Base-by-base conservation (phyloP, 1,284 basidiomycete genomes). In the Ceratobasidium sp. region DNA sequence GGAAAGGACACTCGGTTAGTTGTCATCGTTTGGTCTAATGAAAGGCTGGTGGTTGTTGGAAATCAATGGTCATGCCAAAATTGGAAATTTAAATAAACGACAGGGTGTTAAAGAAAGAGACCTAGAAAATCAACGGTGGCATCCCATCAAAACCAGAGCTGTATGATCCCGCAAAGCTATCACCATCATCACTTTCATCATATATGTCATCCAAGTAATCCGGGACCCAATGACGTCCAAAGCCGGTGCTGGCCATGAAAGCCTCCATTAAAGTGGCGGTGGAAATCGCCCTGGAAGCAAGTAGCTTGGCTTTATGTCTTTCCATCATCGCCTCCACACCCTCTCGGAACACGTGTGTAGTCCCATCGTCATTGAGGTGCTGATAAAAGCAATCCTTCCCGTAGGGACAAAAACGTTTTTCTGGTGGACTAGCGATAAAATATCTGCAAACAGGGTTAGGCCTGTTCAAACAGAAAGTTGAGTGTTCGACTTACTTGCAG, bases 301-400 rank as follows among this genome's bases (percentile, higher is more conserved):
- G 56, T 37, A 64, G 11, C 61, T 51, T 74, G 25, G 71, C 25
- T 46, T 78, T 78, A 56, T 71, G 70, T 46, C 25, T 37, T n/a
- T 70, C 73, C 68, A 77, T 74, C 74, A 77, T 76, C 22, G 59
- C 34, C 15, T 78, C 76, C 32, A 65, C 77, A 25, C 78, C 78
- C 6, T 76, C 52, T 9, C 59, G 29, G 61, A 79, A 79, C 11
- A 67, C 43, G 51, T 78, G 54, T 19, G 44, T 25, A 15, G 61
- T 75, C 6, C 78, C 78, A 46, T 78, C 67, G n/a, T 56, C 52
- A 34, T 79, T 75, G 19, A 62, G 77, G 65, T 80, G 79, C 49
- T 78, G 75, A 51, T 79, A 80, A 64, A 79, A 80, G 52, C 79
- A 80, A 40, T 80, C 79, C 25, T 66, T 65, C n/a, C 78, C 78